Percentiles rank a stretch among this genome's conserved stretches.
Evolutionary conservation across 306 rosid genomes (phyloP).

Genomic region (Gynostemma pentaphyllum): DNA sequence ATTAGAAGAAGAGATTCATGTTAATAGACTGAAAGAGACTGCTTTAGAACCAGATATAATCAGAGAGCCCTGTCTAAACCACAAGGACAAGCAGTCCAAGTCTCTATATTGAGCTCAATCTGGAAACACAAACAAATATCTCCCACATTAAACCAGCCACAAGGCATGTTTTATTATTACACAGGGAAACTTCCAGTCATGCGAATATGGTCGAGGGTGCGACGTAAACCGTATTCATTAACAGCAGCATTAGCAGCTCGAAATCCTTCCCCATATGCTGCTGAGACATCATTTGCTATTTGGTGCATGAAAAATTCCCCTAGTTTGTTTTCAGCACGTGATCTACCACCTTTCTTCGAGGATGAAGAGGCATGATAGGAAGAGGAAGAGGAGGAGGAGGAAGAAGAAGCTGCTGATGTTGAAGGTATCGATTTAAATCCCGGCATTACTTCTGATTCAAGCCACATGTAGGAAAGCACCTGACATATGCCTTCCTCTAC

Average conservation of each 20-base stretch:
- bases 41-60: constrained; percentile 22
- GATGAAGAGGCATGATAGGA: constrained; percentile 25
- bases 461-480: constrained; percentile 92
- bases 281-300: constrained; percentile 72
- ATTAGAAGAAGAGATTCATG: constrained; percentile 4
- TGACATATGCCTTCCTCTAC: constrained; percentile 99
- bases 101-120: background rate
- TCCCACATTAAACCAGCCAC: background rate
- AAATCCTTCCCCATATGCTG: constrained; percentile 89
- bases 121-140: background rate
- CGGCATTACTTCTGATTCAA: constrained; percentile 91
- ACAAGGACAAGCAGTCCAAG: background rate
- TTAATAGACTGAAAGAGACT: constrained; percentile 15
- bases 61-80: constrained; percentile 19
- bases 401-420: constrained; percentile 48
- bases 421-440: constrained; percentile 43
- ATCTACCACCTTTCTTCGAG: constrained; percentile 74
- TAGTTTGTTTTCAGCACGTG: constrained; percentile 58
- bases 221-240: constrained; percentile 56
- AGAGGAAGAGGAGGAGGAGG: constrained; percentile 23
- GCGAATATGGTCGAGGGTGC: constrained; percentile 75
- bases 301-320: constrained; percentile 92
- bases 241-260: constrained; percentile 89
- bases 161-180: constrained; percentile 18
- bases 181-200: constrained; percentile 64